phyloP scores from a whole-genome alignment of 345 rosid species.

The Citrus mangshanensis region DNA sequence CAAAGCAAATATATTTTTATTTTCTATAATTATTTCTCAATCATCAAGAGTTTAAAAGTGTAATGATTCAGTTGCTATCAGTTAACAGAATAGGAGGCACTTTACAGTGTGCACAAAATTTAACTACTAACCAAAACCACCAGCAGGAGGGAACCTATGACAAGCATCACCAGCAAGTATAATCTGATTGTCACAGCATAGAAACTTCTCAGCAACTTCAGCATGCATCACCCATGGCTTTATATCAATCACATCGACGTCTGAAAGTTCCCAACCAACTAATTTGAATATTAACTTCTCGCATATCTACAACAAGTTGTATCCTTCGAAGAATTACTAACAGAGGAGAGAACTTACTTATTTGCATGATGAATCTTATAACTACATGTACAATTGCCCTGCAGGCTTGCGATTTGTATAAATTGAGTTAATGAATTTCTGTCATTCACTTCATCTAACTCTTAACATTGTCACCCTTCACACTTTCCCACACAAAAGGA shows the following conservation, averaged over 20 bases:
- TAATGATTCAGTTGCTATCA: not conserved
- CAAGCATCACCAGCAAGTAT: constrained; percentile 95
- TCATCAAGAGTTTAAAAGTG: not conserved
- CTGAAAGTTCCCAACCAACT: constrained; percentile 85
- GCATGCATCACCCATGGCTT: constrained; percentile 99
- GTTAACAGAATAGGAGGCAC: too few species aligned
- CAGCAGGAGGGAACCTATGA: constrained; percentile 95
- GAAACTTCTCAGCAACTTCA: constrained; percentile 85
- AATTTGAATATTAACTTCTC: constrained; percentile 66
- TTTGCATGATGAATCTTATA: constrained; percentile 5
- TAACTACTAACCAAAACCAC: constrained; percentile 83
- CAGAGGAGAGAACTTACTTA: not conserved
- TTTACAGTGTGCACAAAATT: not conserved
- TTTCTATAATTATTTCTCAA: not conserved
- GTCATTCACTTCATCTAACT: not conserved
- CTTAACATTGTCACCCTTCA: not conserved
- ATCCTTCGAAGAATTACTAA: constrained; percentile 32
- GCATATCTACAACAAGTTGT: constrained; percentile 70
- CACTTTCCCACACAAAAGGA: not conserved
- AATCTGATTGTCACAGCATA: constrained; percentile 52
- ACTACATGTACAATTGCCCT: not conserved
- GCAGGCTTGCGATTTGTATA: not conserved
- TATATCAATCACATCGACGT: constrained; percentile 66
- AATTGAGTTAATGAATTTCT: not conserved
- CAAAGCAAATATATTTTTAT: not conserved